A percentile compares a stretch with the other conserved stretches of the same genome.
Evolutionary conservation across 148 eudicot species (phyloP).

Genomic region (Amaranthus hypochondriacus): DNA sequence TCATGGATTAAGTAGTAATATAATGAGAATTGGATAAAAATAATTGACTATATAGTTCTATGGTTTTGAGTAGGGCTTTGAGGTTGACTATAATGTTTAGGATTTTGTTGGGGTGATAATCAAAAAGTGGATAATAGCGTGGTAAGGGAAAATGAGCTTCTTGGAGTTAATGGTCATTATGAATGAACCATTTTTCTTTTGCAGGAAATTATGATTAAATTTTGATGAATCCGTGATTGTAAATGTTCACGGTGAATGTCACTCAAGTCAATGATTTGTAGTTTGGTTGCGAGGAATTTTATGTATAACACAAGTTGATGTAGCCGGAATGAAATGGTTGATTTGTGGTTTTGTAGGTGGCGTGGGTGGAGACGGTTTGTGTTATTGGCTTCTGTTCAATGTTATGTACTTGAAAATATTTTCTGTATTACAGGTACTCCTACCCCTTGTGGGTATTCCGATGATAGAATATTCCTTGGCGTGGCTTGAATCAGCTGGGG

Average conservation of each 20-base stretch:
- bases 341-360: background rate
- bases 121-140: background rate
- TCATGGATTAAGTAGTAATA: no score
- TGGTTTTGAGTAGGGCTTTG: background rate
- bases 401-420: background rate
- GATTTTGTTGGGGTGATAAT: background rate
- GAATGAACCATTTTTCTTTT: background rate
- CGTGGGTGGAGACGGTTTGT: background rate
- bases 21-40: no score
- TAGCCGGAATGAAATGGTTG: background rate
- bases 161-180: background rate
- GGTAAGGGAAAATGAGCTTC: background rate
- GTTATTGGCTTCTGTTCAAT: background rate
- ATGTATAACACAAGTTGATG: background rate
- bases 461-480: conserved; percentile 93
- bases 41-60: background rate
- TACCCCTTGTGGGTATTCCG: conserved; percentile 79
- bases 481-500: conserved; percentile 95
- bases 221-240: background rate
- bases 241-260: background rate
- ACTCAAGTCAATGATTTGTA: background rate
- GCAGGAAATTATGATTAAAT: no score
- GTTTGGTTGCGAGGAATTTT: background rate
- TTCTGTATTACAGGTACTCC: conserved; percentile 58
- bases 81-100: background rate